These are phyloP conservation scores for Colletotrichum tropicicola DNA, from an alignment of 2,329 filamentous ascomycete species.

Conservation along the genomic window DNA sequence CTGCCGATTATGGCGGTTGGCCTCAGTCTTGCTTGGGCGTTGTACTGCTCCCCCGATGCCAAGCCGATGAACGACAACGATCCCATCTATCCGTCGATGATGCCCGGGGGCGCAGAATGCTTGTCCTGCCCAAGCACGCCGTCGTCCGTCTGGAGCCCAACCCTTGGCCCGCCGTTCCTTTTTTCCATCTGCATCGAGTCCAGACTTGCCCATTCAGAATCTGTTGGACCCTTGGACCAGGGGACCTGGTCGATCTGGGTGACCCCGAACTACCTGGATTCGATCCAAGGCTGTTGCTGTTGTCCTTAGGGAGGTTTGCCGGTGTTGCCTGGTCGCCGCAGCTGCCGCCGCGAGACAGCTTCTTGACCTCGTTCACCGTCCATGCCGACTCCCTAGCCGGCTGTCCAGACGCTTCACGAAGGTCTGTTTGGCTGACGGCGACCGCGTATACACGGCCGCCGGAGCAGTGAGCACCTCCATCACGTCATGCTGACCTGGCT, in stretches of 20 bases:
- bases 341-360: neutral
- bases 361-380: constrained; percentile 34
- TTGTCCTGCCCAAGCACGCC: neutral
- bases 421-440: neutral
- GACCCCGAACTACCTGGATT: constrained; percentile 2
- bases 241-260: neutral
- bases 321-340: neutral
- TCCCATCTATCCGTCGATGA: constrained; percentile 1
- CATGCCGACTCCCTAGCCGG: constrained; percentile 40
- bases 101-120: neutral
- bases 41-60: constrained; percentile 1
- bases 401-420: neutral
- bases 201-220: neutral
- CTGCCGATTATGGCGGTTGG: neutral
- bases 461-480: neutral
- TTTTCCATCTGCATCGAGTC: neutral
- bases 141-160: constrained; percentile 7
- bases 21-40: constrained; percentile 10
- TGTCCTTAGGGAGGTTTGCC: neutral
- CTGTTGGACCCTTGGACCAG: neutral
- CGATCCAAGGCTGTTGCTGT: constrained; percentile 10
- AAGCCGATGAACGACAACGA: constrained; percentile 4
- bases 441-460: constrained; percentile 1
- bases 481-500: constrained; percentile 2
- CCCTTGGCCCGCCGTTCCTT: neutral